Conservation (phyloP, 73 alveolate genomes). For the Tetrahymena borealis region DNA sequence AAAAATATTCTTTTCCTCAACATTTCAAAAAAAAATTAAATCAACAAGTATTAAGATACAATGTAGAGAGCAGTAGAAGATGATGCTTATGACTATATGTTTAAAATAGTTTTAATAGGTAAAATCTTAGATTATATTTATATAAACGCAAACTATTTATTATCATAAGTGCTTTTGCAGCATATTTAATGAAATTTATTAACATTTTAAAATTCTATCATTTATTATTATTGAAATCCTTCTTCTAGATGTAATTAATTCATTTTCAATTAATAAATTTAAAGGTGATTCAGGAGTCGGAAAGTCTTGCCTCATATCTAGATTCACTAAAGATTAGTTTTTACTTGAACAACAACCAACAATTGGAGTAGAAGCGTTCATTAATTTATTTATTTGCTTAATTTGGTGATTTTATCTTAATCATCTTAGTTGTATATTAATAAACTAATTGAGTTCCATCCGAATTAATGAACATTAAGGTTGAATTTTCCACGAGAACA, state of each 20-base stretch:
- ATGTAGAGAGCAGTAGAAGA: background rate
- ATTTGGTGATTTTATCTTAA: too few relatives aligned
- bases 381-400: too few relatives aligned
- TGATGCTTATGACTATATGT: background rate
- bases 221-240: too few relatives aligned
- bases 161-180: too few relatives aligned
- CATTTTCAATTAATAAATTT: background rate
- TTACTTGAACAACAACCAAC: conserved; percentile 41
- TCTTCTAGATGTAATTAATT: too few relatives aligned
- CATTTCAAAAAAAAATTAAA: too few relatives aligned
- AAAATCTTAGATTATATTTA: background rate
- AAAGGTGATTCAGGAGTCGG: conserved; percentile 69
- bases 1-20: too few relatives aligned
- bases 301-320: conserved; percentile 47
- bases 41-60: background rate
- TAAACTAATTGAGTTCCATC: too few relatives aligned
- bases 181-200: too few relatives aligned
- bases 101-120: background rate
- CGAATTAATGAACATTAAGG: background rate
- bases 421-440: too few relatives aligned
- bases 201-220: too few relatives aligned
- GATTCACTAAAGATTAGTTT: conserved; percentile 51
- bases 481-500: background rate
- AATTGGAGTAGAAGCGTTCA: conserved; percentile 60
- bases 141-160: too few relatives aligned